These are phyloP conservation scores for Dryas integrifolia DNA, from an alignment of 331 rosid species.

Conservation along the genomic window DNA sequence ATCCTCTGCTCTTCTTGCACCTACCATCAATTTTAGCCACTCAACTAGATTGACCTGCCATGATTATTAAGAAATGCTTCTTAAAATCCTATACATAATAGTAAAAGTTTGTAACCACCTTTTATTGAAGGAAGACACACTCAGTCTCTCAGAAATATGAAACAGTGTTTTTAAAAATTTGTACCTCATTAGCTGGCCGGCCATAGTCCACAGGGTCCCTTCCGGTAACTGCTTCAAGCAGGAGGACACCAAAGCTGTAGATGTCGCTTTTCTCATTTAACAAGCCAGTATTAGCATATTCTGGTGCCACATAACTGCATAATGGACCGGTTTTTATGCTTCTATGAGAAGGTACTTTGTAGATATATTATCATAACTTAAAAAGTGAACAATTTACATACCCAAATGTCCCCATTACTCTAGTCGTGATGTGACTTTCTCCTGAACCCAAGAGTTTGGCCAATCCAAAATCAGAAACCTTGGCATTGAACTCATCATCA, in stretches of 20 bases:
- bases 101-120: not conserved
- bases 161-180: conserved; percentile 12
- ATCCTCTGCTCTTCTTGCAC: conserved; percentile 87
- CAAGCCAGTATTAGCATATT: conserved; percentile 92
- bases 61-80: conserved; percentile 15
- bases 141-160: not conserved
- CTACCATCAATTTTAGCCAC: conserved; percentile 97
- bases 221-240: conserved; percentile 85
- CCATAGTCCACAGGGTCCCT: conserved; percentile 95
- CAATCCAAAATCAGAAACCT: conserved; percentile 97
- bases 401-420: conserved; percentile 99
- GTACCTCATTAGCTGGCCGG: conserved; percentile 83
- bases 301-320: conserved; percentile 94
- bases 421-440: conserved; percentile 94
- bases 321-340: conserved; percentile 23
- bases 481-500: conserved; percentile 77
- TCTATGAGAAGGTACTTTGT: not conserved
- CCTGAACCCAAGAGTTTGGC: conserved; percentile 92
- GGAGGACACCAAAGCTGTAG: conserved; percentile 94
- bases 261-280: conserved; percentile 95
- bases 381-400: conserved; percentile 31
- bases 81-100: not conserved
- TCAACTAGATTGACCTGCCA: conserved; percentile 95
- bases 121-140: not conserved
- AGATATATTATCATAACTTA: not conserved